Base-by-base conservation (phyloP, 208 protist genomes). In the Trypanosoma melophagium region DNA sequence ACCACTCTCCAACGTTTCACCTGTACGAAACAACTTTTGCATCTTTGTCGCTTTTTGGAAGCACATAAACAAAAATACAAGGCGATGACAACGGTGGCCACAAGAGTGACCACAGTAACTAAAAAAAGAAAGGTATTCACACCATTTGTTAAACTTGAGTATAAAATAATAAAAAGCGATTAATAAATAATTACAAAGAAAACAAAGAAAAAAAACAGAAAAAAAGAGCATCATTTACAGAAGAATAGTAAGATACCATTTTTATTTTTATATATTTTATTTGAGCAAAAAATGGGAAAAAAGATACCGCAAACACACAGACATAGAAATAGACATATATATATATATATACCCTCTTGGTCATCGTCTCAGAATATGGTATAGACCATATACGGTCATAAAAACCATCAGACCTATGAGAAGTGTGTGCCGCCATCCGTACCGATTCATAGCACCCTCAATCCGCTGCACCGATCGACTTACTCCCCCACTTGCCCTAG, bases 351-450 rank as follows among this genome's bases (percentile, higher is more conserved):
- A 41, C 25, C 13, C 19, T 35, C 41, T 41, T 19, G 14, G 24
- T 38, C 49, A 52, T 35, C 38, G 45, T 47, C 42, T 21, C 9
- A 77, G n/a, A 28, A 55, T 45, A 61, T 45, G 21, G 21, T 66
- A 69, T n/a, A 74, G 1, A 47, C 16, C 25, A 25, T 83, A 81
- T 0, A 94, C 28, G 13, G 70, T 42, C 17, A 80, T 16, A 56
- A 89, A 84, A 9, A 89, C 51, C 1, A 70, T 56, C 3, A 78
- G 40, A 24, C 52, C 77, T 41, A 91, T 68, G 9, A 69, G 28
- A 5, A 80, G 4, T 7, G 74, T 87, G 59, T 95, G 76, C 45
- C 71, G 75, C 66, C 66, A 91, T 3, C 86, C 86, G 65, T 92
- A 88, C 13, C 79, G 79, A 10, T 60, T 61, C 71, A 91, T 80